Evolutionary conservation across 75 land plant genomes (phyloP), one percentile per base, ranked within the genome.

Genomic region (Azolla pinnata): DNA sequence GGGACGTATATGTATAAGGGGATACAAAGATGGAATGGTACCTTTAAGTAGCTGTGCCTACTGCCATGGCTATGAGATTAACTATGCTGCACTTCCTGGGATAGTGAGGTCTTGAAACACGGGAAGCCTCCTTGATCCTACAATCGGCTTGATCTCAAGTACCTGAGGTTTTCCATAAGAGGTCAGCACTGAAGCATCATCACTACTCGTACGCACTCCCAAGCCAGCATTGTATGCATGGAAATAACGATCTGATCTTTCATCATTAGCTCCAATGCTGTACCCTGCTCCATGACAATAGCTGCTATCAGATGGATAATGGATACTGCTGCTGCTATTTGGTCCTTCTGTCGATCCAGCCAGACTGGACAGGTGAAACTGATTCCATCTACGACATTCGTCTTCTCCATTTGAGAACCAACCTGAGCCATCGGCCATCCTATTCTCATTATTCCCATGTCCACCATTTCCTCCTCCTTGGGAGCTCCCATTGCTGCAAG

Each of bases 41-140:
- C n/a, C n/a, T n/a, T n/a, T n/a, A n/a, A n/a, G n/a, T n/a, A n/a
- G n/a, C n/a, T n/a, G n/a, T n/a, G n/a, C n/a, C n/a, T n/a, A n/a
- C n/a, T n/a, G n/a, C n/a, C n/a, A n/a, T n/a, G n/a, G n/a, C n/a
- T n/a, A n/a, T n/a, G n/a, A n/a, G n/a, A n/a, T n/a, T n/a, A n/a
- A n/a, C n/a, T n/a, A n/a, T n/a, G 54, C 29, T 52, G 54, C 54
- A 52, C 54, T 52, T 52, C 54, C 54, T 24, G 27, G 29, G 9
- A 52, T 1, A 23, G 54, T 52, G 25, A 52, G 18, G 54, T 52
- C 54, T 52, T 24, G 54, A 14, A 52, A 52, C 29, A 52, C 54
- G 3, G 54, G 54, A 2, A 52, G 29, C 29, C 54, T 23, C 28
- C 29, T 5, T 35, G 40, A 5, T 21, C 4, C 29, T 23, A 27